Conservation (phyloP, 1,139 yeast genomes). For the Tardiomyces depauwii region DNA sequence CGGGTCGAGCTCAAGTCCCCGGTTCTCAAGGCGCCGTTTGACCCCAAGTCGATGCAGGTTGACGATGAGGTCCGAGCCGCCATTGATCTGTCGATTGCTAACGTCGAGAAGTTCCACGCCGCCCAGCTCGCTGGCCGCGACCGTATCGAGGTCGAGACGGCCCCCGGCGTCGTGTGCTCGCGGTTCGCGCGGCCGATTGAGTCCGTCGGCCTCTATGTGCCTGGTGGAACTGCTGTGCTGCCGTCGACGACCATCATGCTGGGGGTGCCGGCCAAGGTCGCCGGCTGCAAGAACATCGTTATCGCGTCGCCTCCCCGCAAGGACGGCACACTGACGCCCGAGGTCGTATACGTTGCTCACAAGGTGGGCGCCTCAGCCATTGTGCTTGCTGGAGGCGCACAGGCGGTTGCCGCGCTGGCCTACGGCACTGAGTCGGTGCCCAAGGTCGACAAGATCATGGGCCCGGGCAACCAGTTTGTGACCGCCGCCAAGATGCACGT, state of each 20-base stretch:
- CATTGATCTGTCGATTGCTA: conserved; percentile 77
- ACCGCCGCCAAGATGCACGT: conserved; percentile 99
- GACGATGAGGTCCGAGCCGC: conserved; percentile 72
- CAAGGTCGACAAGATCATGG: conserved; percentile 92
- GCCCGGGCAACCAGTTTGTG: conserved; percentile 98
- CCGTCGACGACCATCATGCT: conserved; percentile 98
- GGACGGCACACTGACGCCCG: conserved; percentile 91
- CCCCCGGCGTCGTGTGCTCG: conserved; percentile 89
- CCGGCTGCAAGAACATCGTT: conserved; percentile 90
- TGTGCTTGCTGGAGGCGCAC: conserved; percentile 97
- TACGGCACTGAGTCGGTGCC: conserved; percentile 90
- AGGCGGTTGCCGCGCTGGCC: conserved; percentile 97
- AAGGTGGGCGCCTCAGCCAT: conserved; percentile 85
- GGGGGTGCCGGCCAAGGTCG: conserved; percentile 98
- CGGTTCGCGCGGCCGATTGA: conserved; percentile 93
- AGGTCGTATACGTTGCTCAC: conserved; percentile 94
- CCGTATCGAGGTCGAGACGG: conserved; percentile 72
- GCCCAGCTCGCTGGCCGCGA: conserved; percentile 64
- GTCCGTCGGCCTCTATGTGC: conserved; percentile 88
- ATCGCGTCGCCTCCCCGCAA: conserved; percentile 96
- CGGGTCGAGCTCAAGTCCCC: conserved; percentile 65
- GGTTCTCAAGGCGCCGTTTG: conserved; percentile 78
- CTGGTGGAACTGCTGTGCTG: conserved; percentile 97
- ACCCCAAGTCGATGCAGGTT: conserved; percentile 61
- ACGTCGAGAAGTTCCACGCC: conserved; percentile 83